Evolutionary conservation across 208 protist genomes (phyloP).

Genomic region (Trypanosoma vivax): DNA sequence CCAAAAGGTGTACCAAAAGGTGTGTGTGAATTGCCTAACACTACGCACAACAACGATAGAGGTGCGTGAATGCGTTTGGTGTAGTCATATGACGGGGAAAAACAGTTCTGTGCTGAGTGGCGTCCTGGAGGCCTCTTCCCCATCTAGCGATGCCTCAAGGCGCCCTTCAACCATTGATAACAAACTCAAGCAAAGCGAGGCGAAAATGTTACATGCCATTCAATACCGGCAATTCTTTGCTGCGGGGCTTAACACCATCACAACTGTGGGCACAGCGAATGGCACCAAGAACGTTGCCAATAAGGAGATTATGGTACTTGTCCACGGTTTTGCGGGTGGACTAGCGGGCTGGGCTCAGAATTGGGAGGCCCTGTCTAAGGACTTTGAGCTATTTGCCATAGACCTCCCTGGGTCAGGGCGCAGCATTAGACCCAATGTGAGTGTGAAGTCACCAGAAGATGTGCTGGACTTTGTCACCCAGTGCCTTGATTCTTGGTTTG

Average conservation of each 20-base stretch:
- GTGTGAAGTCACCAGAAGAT: constrained; percentile 20
- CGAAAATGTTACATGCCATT: constrained; percentile 23
- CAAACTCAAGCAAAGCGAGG: constrained; percentile 23
- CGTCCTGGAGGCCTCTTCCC: not conserved
- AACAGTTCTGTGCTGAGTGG: not conserved
- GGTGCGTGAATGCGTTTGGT: too few relatives aligned
- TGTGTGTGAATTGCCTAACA: too few relatives aligned
- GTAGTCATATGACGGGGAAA: too few relatives aligned
- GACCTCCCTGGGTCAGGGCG: constrained; percentile 58
- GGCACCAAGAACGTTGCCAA: constrained; percentile 12
- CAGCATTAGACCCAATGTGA: constrained; percentile 25
- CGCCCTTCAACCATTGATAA: constrained; percentile 31
- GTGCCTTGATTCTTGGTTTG: constrained; percentile 39
- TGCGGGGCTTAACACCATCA: constrained; percentile 50
- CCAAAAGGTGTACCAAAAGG: too few relatives aligned
- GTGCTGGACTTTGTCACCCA: constrained; percentile 31
- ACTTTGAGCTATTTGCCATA: constrained; percentile 43
- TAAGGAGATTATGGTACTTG: constrained; percentile 30
- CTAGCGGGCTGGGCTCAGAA: constrained; percentile 57
- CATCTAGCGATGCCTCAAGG: not conserved
- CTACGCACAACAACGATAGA: too few relatives aligned
- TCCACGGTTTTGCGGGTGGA: constrained; percentile 69
- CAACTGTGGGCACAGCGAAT: constrained; percentile 27
- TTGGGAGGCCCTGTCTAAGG: constrained; percentile 38
- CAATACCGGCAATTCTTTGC: constrained; percentile 17